Evolutionary conservation across 371 early-diverging fungal genomes (phyloP), one percentile per base, ranked within the genome.

Genomic region (Batrachochytrium dendrobatidis): DNA sequence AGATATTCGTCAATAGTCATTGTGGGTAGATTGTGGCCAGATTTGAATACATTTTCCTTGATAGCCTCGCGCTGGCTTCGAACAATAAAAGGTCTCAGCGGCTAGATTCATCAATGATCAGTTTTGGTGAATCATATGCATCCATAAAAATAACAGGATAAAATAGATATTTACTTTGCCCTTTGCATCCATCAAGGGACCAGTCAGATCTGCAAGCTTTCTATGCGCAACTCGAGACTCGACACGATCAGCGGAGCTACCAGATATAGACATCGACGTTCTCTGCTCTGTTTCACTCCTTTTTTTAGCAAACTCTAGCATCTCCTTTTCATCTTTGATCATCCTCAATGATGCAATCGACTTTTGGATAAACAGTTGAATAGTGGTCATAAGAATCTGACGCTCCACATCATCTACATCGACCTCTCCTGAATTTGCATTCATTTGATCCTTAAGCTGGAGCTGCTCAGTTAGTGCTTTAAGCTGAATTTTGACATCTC

Each of bases 1-100:
- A 97, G 64, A 60, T 92, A 98, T 71, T 97, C 88, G 48, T 98
- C 98, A 55, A 98, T 86, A 0, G 93, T 79, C 97, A 96, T 97
- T 3, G 97, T 96, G 2, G 98, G 98, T 56, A 98, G 68, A 32
- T 83, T 86, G 70, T 89, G 86, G 1, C 90, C 84, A 0, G 91
- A 92, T 8, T 89, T 64, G 70, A 97, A 98, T 8, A 95, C 96
- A 26, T 82, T 77, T 35, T 90, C 76, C 60, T 72, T 79, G 43
- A 94, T 63, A 45, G 82, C 81, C 58, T 86, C 77, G 15, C 91
- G 80, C 58, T 88, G 72, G 59, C 78, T 88, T 1, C 89, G 89
- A 33, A 98, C 82, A 29, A 90, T 81, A 77, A 98, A 98, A 7
- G 97, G 95, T 33, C 87, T 85, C 46, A 90, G 64, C 15, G 83